phyloP scores from a whole-genome alignment of 345 rosid genomes.

The Pseudoturritis turrita region DNA sequence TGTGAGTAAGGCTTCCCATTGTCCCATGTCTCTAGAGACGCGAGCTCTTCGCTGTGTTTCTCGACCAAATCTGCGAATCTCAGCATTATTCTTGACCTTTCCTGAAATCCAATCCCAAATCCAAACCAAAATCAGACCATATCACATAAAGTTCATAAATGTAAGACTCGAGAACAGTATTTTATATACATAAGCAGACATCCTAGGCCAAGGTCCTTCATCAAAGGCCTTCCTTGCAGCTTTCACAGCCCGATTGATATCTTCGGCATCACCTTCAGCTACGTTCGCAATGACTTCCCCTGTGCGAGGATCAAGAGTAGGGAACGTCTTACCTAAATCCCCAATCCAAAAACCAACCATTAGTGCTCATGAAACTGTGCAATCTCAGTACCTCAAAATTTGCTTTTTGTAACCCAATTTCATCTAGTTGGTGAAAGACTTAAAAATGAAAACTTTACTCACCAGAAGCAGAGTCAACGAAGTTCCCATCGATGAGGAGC shows the following conservation, averaged over 20 bases:
- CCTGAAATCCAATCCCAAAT: slow-evolving; percentile 42
- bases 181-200: slow-evolving; percentile 74
- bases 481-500: slow-evolving; percentile 76
- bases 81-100: slow-evolving; percentile 67
- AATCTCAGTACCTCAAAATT: not conserved
- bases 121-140: not conserved
- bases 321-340: slow-evolving; percentile 63
- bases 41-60: slow-evolving; percentile 79
- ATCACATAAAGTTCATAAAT: not conserved
- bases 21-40: slow-evolving; percentile 90
- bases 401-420: not conserved
- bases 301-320: slow-evolving; percentile 84
- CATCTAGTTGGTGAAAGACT: not conserved
- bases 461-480: slow-evolving; percentile 92
- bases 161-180: not conserved
- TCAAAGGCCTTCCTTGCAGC: slow-evolving; percentile 99
- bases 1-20: slow-evolving; percentile 89
- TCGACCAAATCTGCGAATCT: slow-evolving; percentile 84
- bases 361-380: not conserved
- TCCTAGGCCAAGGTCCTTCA: slow-evolving; percentile 96
- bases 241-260: slow-evolving; percentile 70
- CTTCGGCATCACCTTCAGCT: slow-evolving; percentile 96
- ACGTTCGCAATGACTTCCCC: slow-evolving; percentile 84
- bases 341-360: not conserved
- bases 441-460: slow-evolving; percentile 21